These are phyloP conservation scores for Mollisia scopiformis DNA, from an alignment of 2,329 filamentous ascomycete genomes.

Conservation along the genomic window DNA sequence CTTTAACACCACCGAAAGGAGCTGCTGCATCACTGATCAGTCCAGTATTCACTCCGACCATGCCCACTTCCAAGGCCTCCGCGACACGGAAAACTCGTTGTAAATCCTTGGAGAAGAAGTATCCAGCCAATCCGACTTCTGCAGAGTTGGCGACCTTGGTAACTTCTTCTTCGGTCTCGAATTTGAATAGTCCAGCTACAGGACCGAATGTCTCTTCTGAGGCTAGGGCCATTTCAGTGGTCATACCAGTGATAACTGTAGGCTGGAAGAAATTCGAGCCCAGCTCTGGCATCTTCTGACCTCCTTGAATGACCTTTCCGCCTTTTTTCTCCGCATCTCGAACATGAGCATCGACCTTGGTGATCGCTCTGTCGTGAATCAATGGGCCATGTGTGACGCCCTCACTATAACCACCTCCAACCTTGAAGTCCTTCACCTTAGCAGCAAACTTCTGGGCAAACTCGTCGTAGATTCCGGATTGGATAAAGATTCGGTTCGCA, in stretches of 20 bases:
- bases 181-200: slow-evolving; percentile 86
- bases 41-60: slow-evolving; percentile 85
- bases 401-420: slow-evolving; percentile 73
- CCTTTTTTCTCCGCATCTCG: slow-evolving; percentile 79
- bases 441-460: slow-evolving; percentile 72
- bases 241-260: slow-evolving; percentile 89
- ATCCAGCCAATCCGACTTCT: slow-evolving; percentile 88
- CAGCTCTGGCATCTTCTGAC: slow-evolving; percentile 71
- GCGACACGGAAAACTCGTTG: slow-evolving; percentile 63
- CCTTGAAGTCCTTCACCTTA: slow-evolving; percentile 74
- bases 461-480: slow-evolving; percentile 75
- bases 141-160: slow-evolving; percentile 79
- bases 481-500: slow-evolving; percentile 82
- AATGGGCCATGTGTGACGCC: slow-evolving; percentile 79
- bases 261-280: slow-evolving; percentile 88
- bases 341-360: slow-evolving; percentile 80
- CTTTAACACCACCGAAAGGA: slow-evolving; percentile 61
- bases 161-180: slow-evolving; percentile 87
- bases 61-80: slow-evolving; percentile 78
- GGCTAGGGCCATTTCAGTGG: slow-evolving; percentile 79
- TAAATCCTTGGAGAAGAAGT: slow-evolving; percentile 80
- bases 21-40: slow-evolving; percentile 56
- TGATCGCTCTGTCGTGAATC: slow-evolving; percentile 81
- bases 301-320: slow-evolving; percentile 74
- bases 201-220: slow-evolving; percentile 95